Conservation (phyloP, 1,284 basidiomycete genomes). For the Polyporus tsugae region DNA sequence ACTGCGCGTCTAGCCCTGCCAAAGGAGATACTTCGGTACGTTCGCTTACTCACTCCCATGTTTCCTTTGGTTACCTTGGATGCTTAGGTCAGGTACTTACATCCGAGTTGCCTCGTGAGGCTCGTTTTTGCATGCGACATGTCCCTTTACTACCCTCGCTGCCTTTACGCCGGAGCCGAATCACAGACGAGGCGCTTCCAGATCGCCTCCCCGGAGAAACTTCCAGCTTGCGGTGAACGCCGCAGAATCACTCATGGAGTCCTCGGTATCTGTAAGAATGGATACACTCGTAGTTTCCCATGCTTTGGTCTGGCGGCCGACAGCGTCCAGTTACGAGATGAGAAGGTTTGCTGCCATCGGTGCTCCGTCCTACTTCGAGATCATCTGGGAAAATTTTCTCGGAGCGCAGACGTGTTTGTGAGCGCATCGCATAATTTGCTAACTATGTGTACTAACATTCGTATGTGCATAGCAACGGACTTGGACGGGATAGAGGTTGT, state of each 20-base stretch:
- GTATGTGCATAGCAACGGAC: neutral
- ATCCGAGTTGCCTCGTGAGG: neutral
- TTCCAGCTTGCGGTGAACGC: constrained; percentile 11
- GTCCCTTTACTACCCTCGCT: neutral
- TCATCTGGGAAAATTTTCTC: constrained; percentile 12
- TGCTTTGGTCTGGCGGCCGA: constrained; percentile 27
- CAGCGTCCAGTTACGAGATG: constrained; percentile 19
- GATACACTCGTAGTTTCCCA: constrained; percentile 17
- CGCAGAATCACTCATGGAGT: constrained; percentile 23
- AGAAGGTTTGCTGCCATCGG: constrained; percentile 27
- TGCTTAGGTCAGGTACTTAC: neutral
- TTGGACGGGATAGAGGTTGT: neutral
- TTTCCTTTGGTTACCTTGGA: neutral
- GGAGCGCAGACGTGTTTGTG: neutral
- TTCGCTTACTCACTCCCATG: constrained; percentile 6
- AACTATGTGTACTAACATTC: neutral
- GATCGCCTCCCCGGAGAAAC: constrained; percentile 17
- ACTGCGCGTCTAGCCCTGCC: constrained; percentile 2
- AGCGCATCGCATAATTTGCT: neutral
- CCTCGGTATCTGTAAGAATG: constrained; percentile 27
- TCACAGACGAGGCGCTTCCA: neutral
- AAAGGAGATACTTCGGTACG: constrained; percentile 15
- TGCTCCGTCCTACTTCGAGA: constrained; percentile 23
- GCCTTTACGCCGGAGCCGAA: constrained; percentile 16
- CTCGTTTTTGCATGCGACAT: neutral